Conservation (phyloP, 2,329 filamentous ascomycete genomes). For the Aphanoascus verrucosus region DNA sequence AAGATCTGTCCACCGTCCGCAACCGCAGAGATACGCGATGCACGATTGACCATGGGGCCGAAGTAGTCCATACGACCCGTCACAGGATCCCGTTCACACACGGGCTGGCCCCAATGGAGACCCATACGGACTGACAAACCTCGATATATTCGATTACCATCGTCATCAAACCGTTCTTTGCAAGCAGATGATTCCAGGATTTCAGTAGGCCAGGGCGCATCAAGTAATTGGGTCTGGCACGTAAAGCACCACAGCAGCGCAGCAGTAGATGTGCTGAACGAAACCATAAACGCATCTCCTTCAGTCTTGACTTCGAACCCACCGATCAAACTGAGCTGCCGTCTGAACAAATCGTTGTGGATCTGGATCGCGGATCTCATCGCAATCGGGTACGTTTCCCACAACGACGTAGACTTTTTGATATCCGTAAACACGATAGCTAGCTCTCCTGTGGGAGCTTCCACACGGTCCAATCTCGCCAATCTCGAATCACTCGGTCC, state of each 20-base stretch:
- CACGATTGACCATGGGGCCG: slow-evolving; percentile 97
- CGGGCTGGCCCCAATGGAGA: slow-evolving; percentile 86
- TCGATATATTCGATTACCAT: slow-evolving; percentile 82
- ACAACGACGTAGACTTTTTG: slow-evolving; percentile 91
- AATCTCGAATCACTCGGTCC: slow-evolving; percentile 71
- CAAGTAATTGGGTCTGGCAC: slow-evolving; percentile 76
- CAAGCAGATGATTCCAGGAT: slow-evolving; percentile 79
- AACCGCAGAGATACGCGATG: slow-evolving; percentile 83
- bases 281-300: slow-evolving; percentile 99
- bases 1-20: slow-evolving; percentile 96
- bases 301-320: slow-evolving; percentile 99
- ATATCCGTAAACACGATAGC: slow-evolving; percentile 97
- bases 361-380: slow-evolving; percentile 96
- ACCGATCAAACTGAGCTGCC: slow-evolving; percentile 83
- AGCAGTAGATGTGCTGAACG: slow-evolving; percentile 89
- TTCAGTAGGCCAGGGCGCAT: slow-evolving; percentile 86
- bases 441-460: slow-evolving; percentile 79
- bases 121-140: slow-evolving; percentile 95
- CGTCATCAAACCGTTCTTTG: slow-evolving; percentile 69
- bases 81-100: slow-evolving; percentile 91
- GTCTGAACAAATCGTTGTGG: slow-evolving; percentile 93
- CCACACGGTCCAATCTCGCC: slow-evolving; percentile 79
- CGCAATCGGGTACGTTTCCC: slow-evolving; percentile 88
- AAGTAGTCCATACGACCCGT: slow-evolving; percentile 99
- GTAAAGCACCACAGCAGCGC: slow-evolving; percentile 94